phyloP scores from a whole-genome alignment of 2,329 filamentous ascomycete genomes.

The Clonostachys sp. region DNA sequence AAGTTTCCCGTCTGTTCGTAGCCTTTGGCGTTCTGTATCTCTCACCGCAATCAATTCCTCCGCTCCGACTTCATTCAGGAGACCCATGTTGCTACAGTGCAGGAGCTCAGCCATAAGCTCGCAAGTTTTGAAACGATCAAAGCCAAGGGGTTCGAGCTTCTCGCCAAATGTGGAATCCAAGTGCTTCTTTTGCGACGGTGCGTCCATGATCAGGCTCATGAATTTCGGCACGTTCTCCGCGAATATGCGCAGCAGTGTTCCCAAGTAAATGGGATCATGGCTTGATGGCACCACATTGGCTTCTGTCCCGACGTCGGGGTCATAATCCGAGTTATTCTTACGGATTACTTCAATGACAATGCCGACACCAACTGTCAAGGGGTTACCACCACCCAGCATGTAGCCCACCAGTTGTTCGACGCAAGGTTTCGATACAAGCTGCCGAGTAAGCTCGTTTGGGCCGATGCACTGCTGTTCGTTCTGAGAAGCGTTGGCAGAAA shows the following conservation, averaged over 20 bases:
- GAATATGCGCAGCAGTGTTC: constrained; percentile 83
- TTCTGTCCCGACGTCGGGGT: constrained; percentile 82
- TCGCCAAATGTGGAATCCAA: constrained; percentile 85
- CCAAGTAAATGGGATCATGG: constrained; percentile 92
- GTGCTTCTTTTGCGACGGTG: constrained; percentile 66
- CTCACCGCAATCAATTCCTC: constrained; percentile 79
- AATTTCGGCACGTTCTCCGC: constrained; percentile 90
- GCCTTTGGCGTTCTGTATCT: constrained; percentile 74
- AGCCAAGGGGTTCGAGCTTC: constrained; percentile 89
- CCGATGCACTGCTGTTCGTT: constrained; percentile 99
- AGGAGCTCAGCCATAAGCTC: constrained; percentile 97
- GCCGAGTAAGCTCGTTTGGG: constrained; percentile 91
- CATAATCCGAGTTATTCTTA: constrained; percentile 99
- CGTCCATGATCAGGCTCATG: constrained; percentile 82
- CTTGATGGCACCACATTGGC: constrained; percentile 75
- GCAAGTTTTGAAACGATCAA: constrained; percentile 98
- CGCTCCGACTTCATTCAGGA: constrained; percentile 86
- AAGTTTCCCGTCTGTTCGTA: constrained; percentile 75
- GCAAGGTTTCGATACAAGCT: constrained; percentile 83
- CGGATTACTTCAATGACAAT: constrained; percentile 98
- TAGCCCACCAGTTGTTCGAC: constrained; percentile 80
- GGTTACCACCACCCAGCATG: constrained; percentile 92
- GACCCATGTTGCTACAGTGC: constrained; percentile 97
- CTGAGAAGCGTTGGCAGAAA: constrained; percentile 95
- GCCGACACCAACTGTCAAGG: constrained; percentile 90